Conservation (phyloP, 78 protist genomes). For the Parvularia atlantis region DNA sequence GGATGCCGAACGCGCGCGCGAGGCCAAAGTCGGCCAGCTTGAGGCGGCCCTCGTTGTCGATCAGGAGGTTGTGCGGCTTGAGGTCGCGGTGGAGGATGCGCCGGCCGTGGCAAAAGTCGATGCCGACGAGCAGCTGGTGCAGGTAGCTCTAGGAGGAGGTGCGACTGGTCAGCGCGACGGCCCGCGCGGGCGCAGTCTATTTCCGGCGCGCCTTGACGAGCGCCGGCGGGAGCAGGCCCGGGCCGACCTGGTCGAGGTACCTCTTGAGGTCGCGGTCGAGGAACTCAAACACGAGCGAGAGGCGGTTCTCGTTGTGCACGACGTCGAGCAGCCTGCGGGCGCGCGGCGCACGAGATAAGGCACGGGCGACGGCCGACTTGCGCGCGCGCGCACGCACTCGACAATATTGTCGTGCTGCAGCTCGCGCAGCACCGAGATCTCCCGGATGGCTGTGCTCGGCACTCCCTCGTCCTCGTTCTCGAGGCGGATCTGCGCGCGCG, state of each 20-base stretch:
- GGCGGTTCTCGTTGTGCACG: constrained; percentile 68
- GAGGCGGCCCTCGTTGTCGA: constrained; percentile 48
- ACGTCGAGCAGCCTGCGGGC: constrained; percentile 76
- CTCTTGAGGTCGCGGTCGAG: constrained; percentile 83
- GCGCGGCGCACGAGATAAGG: background rate
- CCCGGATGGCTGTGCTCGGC: constrained; percentile 77
- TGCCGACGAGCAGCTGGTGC: constrained; percentile 28
- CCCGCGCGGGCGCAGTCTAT: too few species aligned
- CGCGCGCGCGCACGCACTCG: too few species aligned
- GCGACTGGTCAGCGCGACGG: background rate
- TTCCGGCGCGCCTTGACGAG: constrained; percentile 12
- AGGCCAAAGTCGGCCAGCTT: constrained; percentile 95
- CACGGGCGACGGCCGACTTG: too few species aligned
- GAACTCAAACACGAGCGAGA: constrained; percentile 90
- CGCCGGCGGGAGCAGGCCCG: constrained; percentile 14
- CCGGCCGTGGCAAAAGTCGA: constrained; percentile 46
- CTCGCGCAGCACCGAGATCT: constrained; percentile 76
- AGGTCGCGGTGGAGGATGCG: constrained; percentile 80
- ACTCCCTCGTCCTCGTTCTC: constrained; percentile 83
- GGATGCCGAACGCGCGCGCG: constrained; percentile 74
- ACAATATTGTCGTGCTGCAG: constrained; percentile 78
- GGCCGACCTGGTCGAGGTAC: constrained; percentile 49
- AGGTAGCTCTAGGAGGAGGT: background rate
- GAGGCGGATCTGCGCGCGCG: too few species aligned
- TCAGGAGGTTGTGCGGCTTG: constrained; percentile 91